Evolutionary conservation across 345 rosid species (phyloP).

Genomic region (Geranium rotundifolium): DNA sequence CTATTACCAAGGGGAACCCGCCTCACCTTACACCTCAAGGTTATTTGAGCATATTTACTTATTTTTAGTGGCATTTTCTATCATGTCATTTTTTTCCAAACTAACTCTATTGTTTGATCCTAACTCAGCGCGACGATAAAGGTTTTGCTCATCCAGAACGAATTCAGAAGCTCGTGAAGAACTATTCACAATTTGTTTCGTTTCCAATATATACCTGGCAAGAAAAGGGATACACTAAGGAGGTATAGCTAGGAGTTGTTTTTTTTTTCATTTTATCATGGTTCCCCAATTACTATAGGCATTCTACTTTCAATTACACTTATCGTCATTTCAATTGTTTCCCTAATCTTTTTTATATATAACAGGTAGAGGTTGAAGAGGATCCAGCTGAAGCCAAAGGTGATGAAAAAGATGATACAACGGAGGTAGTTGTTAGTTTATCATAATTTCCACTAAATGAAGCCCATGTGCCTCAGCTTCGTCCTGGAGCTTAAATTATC

Average conservation of each 20-base stretch:
- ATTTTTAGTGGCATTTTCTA: slow-evolving; percentile 9
- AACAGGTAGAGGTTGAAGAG: slow-evolving; percentile 90
- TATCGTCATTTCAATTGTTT: too few species aligned
- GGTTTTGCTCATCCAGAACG: slow-evolving; percentile 88
- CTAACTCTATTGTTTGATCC: slow-evolving; percentile 10
- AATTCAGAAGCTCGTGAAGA: slow-evolving; percentile 84
- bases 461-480: not conserved
- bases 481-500: not conserved
- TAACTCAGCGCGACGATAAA: slow-evolving; percentile 60
- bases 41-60: slow-evolving; percentile 11
- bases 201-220: slow-evolving; percentile 98
- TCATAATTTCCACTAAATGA: slow-evolving; percentile 3
- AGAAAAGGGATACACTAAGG: slow-evolving; percentile 91
- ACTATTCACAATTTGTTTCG: slow-evolving; percentile 94
- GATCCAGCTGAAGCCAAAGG: slow-evolving; percentile 70
- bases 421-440: slow-evolving; percentile 39
- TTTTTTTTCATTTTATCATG: not conserved
- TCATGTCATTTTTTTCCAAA: not conserved
- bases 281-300: too few species aligned
- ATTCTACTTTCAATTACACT: not conserved
- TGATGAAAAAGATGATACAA: slow-evolving; percentile 36
- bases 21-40: slow-evolving; percentile 86
- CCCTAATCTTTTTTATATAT: not conserved
- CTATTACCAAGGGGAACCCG: slow-evolving; percentile 78
- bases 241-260: slow-evolving; percentile 32